Percentiles rank a stretch among this genome's conserved stretches.
Conservation (phyloP, 805 yeast genomes). For the Suhomyces sp. region DNA sequence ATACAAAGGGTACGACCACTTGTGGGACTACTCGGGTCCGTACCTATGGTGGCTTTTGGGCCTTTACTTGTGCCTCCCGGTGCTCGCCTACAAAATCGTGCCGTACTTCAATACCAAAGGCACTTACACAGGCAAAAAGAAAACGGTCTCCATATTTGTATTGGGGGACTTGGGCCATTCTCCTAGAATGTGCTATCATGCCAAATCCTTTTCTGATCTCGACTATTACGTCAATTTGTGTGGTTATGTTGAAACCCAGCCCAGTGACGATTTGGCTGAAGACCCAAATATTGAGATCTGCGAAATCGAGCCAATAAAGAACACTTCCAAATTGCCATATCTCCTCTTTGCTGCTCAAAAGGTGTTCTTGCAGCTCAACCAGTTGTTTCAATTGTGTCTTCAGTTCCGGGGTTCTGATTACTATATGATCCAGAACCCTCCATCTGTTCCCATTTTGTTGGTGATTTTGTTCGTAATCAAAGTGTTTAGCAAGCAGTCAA, state of each 20-base stretch:
- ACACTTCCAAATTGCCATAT: slow-evolving; percentile 47
- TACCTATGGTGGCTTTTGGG: slow-evolving; percentile 47
- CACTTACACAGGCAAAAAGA: slow-evolving; percentile 23
- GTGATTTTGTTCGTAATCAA: slow-evolving; percentile 55
- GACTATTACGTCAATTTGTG: slow-evolving; percentile 80
- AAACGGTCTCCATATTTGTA: slow-evolving; percentile 72
- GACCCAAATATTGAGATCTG: slow-evolving; percentile 52
- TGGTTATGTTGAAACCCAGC: slow-evolving; percentile 67
- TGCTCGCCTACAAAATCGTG: slow-evolving; percentile 38
- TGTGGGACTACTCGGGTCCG: slow-evolving; percentile 13
- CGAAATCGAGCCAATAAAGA: slow-evolving; percentile 41
- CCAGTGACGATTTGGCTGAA: slow-evolving; percentile 51
- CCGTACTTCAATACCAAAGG: slow-evolving; percentile 33
- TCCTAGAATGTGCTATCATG: slow-evolving; percentile 92
- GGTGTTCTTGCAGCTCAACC: slow-evolving; percentile 52
- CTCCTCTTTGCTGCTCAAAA: slow-evolving; percentile 57
- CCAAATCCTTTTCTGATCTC: slow-evolving; percentile 62
- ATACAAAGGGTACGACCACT: slow-evolving; percentile 12
- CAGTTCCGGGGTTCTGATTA: slow-evolving; percentile 59
- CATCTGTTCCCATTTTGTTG: slow-evolving; percentile 78
- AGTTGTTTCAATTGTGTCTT: slow-evolving; percentile 49
- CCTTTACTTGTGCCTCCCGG: slow-evolving; percentile 47
- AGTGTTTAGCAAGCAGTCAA: slow-evolving; percentile 50
- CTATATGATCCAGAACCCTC: slow-evolving; percentile 87
- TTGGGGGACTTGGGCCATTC: slow-evolving; percentile 94